These are phyloP conservation scores for Fusarium incarnatum DNA, from an alignment of 2,329 filamentous ascomycete genomes.

Conservation along the genomic window DNA sequence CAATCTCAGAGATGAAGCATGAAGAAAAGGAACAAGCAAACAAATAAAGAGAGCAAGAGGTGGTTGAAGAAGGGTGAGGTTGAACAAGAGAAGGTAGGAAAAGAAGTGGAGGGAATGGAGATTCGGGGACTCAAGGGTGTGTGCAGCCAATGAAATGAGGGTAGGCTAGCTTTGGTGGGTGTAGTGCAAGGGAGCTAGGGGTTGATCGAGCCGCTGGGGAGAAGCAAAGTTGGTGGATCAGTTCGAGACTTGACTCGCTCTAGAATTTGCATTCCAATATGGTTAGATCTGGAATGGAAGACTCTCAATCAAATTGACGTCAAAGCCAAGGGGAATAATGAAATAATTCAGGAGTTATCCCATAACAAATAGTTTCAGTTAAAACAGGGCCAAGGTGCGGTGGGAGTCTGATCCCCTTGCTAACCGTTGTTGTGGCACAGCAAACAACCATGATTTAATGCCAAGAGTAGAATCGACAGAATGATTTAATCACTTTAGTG, in stretches of 20 bases:
- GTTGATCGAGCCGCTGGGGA: slow-evolving; percentile 14
- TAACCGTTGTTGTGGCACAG: slow-evolving; percentile 4
- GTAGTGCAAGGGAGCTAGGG: slow-evolving; percentile 21
- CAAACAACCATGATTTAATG: background rate
- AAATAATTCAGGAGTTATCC: background rate
- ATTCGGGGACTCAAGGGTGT: slow-evolving; percentile 3
- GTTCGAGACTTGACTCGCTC: slow-evolving; percentile 2
- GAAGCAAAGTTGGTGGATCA: slow-evolving; percentile 3
- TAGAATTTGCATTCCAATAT: slow-evolving; percentile 29
- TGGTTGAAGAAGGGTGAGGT: slow-evolving; percentile 7
- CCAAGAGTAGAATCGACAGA: background rate
- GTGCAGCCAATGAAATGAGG: slow-evolving; percentile 10
- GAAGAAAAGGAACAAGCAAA: background rate
- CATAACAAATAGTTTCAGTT: slow-evolving; percentile 5
- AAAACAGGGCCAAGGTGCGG: background rate
- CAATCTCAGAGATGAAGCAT: slow-evolving; percentile 22
- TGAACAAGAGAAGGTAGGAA: slow-evolving; percentile 27
- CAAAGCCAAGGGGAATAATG: background rate
- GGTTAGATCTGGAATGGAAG: slow-evolving; percentile 10
- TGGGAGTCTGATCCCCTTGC: background rate
- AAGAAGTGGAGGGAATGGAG: slow-evolving; percentile 28
- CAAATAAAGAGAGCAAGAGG: background rate
- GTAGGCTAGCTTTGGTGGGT: slow-evolving; percentile 1
- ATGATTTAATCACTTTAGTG: background rate
- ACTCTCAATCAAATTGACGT: background rate